phyloP scores from a whole-genome alignment of 1,284 basidiomycete genomes.

The Ceratobasidium sp. region DNA sequence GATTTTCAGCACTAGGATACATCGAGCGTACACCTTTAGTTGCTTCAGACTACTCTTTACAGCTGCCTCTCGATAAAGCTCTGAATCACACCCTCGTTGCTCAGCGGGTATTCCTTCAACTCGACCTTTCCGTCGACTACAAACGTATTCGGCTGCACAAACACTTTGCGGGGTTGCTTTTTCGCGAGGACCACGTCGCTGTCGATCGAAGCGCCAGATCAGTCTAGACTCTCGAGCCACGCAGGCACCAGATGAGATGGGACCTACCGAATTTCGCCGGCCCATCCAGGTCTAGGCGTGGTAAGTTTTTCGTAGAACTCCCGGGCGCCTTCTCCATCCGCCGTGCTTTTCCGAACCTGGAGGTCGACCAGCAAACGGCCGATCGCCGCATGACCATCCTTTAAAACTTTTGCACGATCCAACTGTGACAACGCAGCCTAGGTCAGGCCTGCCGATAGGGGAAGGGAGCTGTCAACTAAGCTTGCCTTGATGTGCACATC shows the following conservation, averaged over 20 bases:
- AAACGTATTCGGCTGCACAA: constrained; percentile 80
- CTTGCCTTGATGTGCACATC: constrained; percentile 72
- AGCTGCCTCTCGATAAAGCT: constrained; percentile 74
- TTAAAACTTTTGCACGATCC: constrained; percentile 70
- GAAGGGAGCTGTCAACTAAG: neutral
- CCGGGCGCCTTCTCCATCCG: constrained; percentile 76
- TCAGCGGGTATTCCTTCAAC: constrained; percentile 78
- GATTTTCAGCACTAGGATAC: neutral
- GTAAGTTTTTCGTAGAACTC: constrained; percentile 77
- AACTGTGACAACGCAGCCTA: constrained; percentile 57
- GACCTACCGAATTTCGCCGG: constrained; percentile 66
- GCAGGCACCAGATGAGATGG: constrained; percentile 11
- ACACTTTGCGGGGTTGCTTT: constrained; percentile 82
- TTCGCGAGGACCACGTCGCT: constrained; percentile 73
- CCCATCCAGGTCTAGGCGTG: constrained; percentile 71
- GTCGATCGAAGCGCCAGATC: neutral
- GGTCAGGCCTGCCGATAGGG: constrained; percentile 10
- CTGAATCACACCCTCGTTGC: constrained; percentile 72
- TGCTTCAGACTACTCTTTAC: constrained; percentile 49
- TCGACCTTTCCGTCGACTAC: constrained; percentile 68
- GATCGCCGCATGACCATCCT: constrained; percentile 66
- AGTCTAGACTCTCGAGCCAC: constrained; percentile 23
- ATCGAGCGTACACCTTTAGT: neutral
- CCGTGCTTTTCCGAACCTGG: constrained; percentile 82
- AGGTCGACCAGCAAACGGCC: constrained; percentile 77